Conservation (phyloP, 345 rosid genomes). For the Hibiscus trionum region DNA sequence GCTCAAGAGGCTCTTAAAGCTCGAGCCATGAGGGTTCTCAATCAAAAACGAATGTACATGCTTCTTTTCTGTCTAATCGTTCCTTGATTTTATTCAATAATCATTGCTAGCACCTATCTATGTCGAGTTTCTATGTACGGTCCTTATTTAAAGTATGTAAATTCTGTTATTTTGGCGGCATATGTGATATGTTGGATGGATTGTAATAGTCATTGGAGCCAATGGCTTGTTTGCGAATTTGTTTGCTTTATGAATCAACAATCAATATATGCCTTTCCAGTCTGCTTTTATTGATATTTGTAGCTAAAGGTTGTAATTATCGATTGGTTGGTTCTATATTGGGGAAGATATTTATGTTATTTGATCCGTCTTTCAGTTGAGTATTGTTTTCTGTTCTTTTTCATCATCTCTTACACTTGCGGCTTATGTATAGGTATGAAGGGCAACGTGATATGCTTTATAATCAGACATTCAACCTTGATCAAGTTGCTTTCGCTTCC, state of each 20-base stretch:
- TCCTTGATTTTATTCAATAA: neutral
- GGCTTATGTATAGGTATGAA: conserved; percentile 56
- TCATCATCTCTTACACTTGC: no score
- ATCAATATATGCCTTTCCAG: neutral
- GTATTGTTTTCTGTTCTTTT: no score
- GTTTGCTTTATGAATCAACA: neutral
- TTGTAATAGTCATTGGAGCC: neutral
- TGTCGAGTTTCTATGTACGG: neutral
- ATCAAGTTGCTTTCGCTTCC: conserved; percentile 98
- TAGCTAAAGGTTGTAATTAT: conserved; percentile 8
- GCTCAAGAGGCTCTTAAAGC: conserved; percentile 65
- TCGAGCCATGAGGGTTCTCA: conserved; percentile 83
- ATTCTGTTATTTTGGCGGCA: neutral
- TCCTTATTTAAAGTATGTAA: neutral
- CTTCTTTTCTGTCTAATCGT: neutral
- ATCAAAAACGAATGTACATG: conserved; percentile 80
- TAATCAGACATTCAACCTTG: conserved; percentile 95
- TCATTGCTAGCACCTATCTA: neutral
- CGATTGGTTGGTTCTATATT: no score
- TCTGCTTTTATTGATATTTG: neutral
- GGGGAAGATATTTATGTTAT: neutral
- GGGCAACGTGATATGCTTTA: conserved; percentile 97
- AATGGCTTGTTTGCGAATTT: neutral
- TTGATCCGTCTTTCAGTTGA: neutral
- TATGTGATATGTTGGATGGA: neutral